A percentile compares a stretch with the other conserved stretches of the same genome.
phyloP scores from a whole-genome alignment of 768 basidiomycete species.

The Coprinopsis cinerea region DNA sequence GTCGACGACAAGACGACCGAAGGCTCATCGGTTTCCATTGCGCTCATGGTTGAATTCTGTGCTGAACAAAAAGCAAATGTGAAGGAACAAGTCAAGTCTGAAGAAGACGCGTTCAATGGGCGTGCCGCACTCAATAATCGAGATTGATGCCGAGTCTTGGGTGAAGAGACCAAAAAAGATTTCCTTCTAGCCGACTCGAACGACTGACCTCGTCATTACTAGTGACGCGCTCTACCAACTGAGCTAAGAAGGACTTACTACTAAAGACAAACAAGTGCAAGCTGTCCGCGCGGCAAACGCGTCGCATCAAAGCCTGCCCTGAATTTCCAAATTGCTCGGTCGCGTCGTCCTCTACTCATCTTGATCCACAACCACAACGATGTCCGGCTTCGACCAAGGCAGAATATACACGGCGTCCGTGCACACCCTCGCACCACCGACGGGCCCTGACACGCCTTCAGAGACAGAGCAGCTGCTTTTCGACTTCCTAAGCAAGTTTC shows the following conservation, averaged over 20 bases:
- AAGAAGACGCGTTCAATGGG: slow-evolving; percentile 3
- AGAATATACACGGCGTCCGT: slow-evolving; percentile 78
- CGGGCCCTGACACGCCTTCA: slow-evolving; percentile 65
- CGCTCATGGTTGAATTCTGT: slow-evolving; percentile 30
- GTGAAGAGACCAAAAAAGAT: slow-evolving; percentile 8
- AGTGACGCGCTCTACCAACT: slow-evolving; percentile 55
- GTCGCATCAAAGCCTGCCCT: slow-evolving; percentile 30
- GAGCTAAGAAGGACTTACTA: slow-evolving; percentile 43
- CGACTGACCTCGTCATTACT: slow-evolving; percentile 37
- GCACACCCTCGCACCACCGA: slow-evolving; percentile 52
- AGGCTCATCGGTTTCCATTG: slow-evolving; percentile 76
- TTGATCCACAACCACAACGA: slow-evolving; percentile 22
- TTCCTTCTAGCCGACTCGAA: slow-evolving; percentile 32
- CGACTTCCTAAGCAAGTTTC: slow-evolving; percentile 84
- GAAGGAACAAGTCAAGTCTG: background rate
- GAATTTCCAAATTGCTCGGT: slow-evolving; percentile 22
- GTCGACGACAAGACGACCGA: slow-evolving; percentile 66
- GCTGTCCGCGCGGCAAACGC: background rate
- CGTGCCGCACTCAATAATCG: background rate
- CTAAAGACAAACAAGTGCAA: background rate
- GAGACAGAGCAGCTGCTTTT: slow-evolving; percentile 75
- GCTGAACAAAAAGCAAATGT: background rate
- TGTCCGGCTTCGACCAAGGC: slow-evolving; percentile 88
- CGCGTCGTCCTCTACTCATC: slow-evolving; percentile 9
- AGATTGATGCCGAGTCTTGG: background rate